These are phyloP conservation scores for Dendrocalamus sinicus DNA, from an alignment of 176 grass and related monocot genomes.

Conservation along the genomic window DNA sequence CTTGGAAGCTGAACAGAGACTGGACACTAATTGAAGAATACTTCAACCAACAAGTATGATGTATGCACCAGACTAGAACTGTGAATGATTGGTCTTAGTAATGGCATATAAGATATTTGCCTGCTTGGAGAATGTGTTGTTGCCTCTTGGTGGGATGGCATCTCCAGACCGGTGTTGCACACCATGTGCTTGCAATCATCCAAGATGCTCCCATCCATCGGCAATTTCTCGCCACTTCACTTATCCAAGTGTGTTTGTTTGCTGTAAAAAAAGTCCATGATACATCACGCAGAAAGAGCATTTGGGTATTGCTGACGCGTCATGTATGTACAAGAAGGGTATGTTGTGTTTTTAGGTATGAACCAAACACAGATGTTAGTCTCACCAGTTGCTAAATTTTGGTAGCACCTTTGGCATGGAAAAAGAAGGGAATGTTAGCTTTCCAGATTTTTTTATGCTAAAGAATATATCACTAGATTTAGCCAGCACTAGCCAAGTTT, in stretches of 20 bases:
- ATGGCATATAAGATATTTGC: not conserved
- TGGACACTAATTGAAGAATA: not conserved
- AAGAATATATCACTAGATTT: not conserved
- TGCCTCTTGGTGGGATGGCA: slow-evolving; percentile 24
- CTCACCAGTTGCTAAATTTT: not conserved
- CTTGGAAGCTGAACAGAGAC: not conserved
- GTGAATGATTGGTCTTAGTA: not conserved
- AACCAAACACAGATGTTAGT: not conserved
- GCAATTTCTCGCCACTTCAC: not conserved
- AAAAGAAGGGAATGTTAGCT: not conserved
- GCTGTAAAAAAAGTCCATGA: too few relatives aligned
- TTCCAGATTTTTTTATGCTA: too few relatives aligned
- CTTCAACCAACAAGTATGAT: not conserved
- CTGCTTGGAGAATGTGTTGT: not conserved
- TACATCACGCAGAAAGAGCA: too few relatives aligned
- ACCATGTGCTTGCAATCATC: slow-evolving; percentile 48
- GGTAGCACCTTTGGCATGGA: too few relatives aligned
- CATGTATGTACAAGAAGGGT: too few relatives aligned
- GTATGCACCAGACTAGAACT: not conserved
- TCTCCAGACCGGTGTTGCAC: not conserved
- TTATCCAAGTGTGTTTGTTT: not conserved
- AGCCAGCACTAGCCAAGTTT: not conserved
- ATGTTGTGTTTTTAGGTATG: too few relatives aligned
- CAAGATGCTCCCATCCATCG: not conserved
- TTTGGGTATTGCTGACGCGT: too few relatives aligned